Base-by-base conservation (phyloP, 805 yeast genomes). In the Suhomyces emberorum region DNA sequence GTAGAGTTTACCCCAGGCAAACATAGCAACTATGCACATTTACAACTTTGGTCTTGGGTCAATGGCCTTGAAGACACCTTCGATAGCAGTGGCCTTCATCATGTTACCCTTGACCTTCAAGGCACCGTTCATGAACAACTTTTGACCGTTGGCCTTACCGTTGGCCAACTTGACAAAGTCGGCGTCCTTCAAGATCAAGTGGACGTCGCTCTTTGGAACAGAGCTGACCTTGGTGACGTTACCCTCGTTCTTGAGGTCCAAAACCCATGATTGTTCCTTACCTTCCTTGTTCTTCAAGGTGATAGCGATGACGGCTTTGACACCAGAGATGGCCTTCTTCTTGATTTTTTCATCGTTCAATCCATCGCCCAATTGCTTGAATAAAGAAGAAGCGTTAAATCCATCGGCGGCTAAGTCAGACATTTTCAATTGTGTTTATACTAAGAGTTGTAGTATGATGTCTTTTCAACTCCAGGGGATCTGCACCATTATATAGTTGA, bases 51-150 rank as follows among this genome's bases (percentile, higher is more conserved):
- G 58, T 55, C 62, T 65, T 39, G 70, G 69, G 52, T 59, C 73
- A 35, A 65, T 47, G 20, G 61, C 44, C 70, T 79, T 80, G 64
- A 84, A 73, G 33, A 84, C 76, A 32, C 73, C 65, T 62, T 83
- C 91, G 42, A 84, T 76, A 41, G 77, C 76, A 30, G 89, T 77
- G 37, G 95, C 95, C 72, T 87, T 87, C 89, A 83, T 83, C 67
- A 87, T 82, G 68, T 88, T 85, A 47, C 95, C 95, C 71, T 81
- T 84, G 46, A 87, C 81, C 73, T 85, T 86, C 61, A 87, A 76
- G 63, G 82, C 83, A 28, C 96, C 95, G 51, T 75, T 67, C 83
- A 87, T 77, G 62, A 85, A 87, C 54, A 87, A 74, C 66, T 79
- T 81, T 64, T 87, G 95, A 31, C 95, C 87, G 60, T 81, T 82